Evolutionary conservation across 768 basidiomycete genomes (phyloP).

Genomic region (Kockovaella imperatae): DNA sequence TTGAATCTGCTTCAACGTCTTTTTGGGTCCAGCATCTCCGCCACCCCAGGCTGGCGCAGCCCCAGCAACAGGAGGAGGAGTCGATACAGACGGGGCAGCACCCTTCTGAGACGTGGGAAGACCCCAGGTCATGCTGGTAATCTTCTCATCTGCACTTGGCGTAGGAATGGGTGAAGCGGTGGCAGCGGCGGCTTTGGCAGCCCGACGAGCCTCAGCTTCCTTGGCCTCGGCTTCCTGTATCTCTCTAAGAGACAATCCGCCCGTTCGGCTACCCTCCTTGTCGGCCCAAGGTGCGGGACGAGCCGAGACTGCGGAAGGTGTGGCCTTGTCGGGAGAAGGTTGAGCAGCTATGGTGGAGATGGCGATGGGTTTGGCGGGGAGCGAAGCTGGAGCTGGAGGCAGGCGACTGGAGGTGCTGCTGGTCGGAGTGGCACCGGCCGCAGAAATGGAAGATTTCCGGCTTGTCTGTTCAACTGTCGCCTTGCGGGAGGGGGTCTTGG

Average conservation of each 20-base stretch:
- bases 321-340: constrained; percentile 10
- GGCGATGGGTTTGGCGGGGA: constrained; percentile 22
- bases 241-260: constrained; percentile 68
- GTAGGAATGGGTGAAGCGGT: constrained; percentile 51
- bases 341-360: not conserved
- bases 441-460: constrained; percentile 24
- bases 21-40: constrained; percentile 59
- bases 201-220: constrained; percentile 65
- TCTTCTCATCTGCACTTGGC: constrained; percentile 44
- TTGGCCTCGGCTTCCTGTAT: constrained; percentile 91
- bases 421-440: constrained; percentile 28
- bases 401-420: constrained; percentile 50
- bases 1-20: constrained; percentile 97
- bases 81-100: constrained; percentile 26
- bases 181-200: constrained; percentile 64
- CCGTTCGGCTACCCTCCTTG: constrained; percentile 53
- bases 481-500: constrained; percentile 12
- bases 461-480: constrained; percentile 3
- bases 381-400: constrained; percentile 23
- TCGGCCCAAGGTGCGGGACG: constrained; percentile 43
- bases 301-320: constrained; percentile 10
- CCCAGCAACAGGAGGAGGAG: constrained; percentile 38
- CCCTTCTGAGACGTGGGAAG: constrained; percentile 27
- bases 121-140: constrained; percentile 41
- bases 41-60: constrained; percentile 57